Conservation (phyloP, 2,329 filamentous ascomycete species). For the Emmonsiellopsis sp. region DNA sequence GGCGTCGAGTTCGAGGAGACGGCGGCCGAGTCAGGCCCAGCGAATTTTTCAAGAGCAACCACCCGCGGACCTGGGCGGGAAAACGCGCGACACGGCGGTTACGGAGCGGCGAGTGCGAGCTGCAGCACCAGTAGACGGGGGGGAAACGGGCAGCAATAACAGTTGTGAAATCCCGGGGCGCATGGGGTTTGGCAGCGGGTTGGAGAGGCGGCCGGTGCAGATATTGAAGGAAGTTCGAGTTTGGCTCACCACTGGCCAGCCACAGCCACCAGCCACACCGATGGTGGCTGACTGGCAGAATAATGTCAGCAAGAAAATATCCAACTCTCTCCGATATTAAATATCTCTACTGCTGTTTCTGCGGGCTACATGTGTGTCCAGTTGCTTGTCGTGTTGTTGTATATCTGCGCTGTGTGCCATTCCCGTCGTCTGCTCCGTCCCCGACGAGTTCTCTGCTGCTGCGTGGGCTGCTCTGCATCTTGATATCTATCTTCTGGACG, state of each 20-base stretch:
- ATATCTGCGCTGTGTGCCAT: too few species aligned
- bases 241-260: slow-evolving; percentile 1
- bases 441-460: too few species aligned
- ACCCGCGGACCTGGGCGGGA: not conserved
- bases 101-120: not conserved
- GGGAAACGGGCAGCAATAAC: not conserved
- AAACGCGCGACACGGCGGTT: not conserved
- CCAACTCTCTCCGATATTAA: too few species aligned
- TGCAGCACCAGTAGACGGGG: not conserved
- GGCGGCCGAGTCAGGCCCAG: not conserved
- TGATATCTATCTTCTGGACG: too few species aligned
- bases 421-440: too few species aligned
- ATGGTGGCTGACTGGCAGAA: not conserved
- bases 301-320: too few species aligned
- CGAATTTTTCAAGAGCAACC: slow-evolving; percentile 8
- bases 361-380: too few species aligned
- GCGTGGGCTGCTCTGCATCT: too few species aligned
- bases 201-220: not conserved
- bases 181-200: not conserved
- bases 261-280: not conserved
- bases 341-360: too few species aligned
- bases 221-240: not conserved
- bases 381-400: too few species aligned
- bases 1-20: not conserved
- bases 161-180: not conserved